Evolutionary conservation across 371 early-diverging fungal species (phyloP).

Genomic region (Lichtheimia hyalospora): DNA sequence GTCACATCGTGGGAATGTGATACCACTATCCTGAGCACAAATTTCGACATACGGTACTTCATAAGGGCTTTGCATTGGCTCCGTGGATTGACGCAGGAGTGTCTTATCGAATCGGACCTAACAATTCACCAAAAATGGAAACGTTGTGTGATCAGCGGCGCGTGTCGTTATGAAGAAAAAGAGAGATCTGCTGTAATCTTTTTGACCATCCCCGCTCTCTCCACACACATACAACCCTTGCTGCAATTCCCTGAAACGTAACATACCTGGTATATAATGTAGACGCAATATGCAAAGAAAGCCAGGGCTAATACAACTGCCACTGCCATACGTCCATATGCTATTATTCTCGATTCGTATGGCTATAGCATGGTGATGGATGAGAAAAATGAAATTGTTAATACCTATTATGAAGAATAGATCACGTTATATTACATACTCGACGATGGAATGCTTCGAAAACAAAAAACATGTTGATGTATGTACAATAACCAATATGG

Average conservation of each 20-base stretch:
- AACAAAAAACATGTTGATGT: constrained; percentile 34
- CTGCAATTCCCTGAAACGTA: neutral
- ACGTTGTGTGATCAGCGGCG: no score
- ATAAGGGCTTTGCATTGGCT: constrained; percentile 17
- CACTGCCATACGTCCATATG: constrained; percentile 27
- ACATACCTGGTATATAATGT: constrained; percentile 27
- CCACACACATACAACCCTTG: no score
- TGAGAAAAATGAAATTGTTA: no score
- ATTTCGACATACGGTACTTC: constrained; percentile 38
- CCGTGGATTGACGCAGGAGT: constrained; percentile 32
- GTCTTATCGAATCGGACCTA: constrained; percentile 33
- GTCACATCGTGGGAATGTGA: constrained; percentile 24
- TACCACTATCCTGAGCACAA: constrained; percentile 30
- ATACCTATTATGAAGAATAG: no score
- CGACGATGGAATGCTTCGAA: constrained; percentile 37
- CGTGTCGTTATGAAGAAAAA: neutral
- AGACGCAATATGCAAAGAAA: constrained; percentile 35
- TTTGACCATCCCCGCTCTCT: no score
- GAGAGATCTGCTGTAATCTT: neutral
- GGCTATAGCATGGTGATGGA: constrained; percentile 25
- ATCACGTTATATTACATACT: constrained; percentile 13
- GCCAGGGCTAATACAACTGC: constrained; percentile 25
- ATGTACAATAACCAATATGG: no score
- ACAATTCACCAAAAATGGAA: no score
- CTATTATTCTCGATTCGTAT: constrained; percentile 29